Evolutionary conservation across 352 stramenopile genomes (phyloP), one percentile per base, ranked within the genome.

Genomic region (Globisporangium mamillatum): DNA sequence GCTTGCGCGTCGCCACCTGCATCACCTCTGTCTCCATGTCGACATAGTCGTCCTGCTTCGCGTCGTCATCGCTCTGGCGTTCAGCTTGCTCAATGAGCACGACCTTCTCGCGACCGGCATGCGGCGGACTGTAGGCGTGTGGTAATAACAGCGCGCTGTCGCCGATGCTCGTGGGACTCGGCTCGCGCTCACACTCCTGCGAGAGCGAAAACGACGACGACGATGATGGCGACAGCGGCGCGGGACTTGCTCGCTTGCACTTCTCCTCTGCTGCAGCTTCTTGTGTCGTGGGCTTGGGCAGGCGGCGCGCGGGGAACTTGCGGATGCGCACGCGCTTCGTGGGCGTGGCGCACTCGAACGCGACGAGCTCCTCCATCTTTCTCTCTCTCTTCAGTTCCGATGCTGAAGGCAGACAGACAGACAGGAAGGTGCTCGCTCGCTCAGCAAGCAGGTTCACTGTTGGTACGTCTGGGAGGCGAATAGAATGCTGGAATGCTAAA

Each of bases 291-390:
- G 48, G n/a, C 14, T 36, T 50, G 8, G 32, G 18, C 24, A 58
- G 46, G 29, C 61, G 61, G 29, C 61, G 61, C 27, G n/a, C n/a
- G 16, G 61, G 61, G 32, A 66, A 66, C 29, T 54, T 66, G 46
- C 48, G 50, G 48, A 66, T 57, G 61, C 50, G 61, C 29, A 66
- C 61, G 48, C 50, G 61, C 50, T 66, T 57, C 16, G 61, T 66
- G 27, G 61, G 50, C 10, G 61, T 57, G 4, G 52, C 52, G 8
- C 22, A 14, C 41, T 32, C 18, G 22, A 29, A 52, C 29, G 48
- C 48, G 12, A 52, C 9, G 9, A 57, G 32, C 61, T 46, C 8
- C 8, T 66, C 60, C 20, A 55, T 46, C 24, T 38, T 24, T 18
- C 12, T 55, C 22, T 44, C 53, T n/a, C 54, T 60, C 54, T 29